Evolutionary conservation across 257 asterid genomes (phyloP).

Genomic region (Solanum chilense): DNA sequence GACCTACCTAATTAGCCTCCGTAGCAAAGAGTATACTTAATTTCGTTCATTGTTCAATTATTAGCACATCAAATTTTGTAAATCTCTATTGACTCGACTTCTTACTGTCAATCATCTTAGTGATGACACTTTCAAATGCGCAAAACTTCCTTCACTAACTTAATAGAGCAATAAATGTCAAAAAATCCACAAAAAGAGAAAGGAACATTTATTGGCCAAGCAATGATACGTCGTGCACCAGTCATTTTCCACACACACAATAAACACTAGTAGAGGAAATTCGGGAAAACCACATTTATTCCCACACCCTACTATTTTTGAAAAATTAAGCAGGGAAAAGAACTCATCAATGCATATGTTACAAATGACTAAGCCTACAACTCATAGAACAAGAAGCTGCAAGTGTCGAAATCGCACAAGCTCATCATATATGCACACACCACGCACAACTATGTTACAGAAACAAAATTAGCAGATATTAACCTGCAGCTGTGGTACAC

Average conservation of each 20-base stretch:
- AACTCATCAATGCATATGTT: not conserved
- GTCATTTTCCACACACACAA: not conserved
- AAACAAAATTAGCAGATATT: not conserved
- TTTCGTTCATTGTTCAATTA: not conserved
- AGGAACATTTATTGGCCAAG: too few species aligned
- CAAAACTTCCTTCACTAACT: too few species aligned
- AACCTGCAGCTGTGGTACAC: constrained; percentile 94
- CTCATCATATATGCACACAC: constrained; percentile 5
- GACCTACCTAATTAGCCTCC: not conserved
- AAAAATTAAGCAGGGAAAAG: not conserved
- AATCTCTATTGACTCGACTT: not conserved
- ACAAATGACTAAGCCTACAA: not conserved
- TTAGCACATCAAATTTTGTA: not conserved
- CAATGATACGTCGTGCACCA: not conserved
- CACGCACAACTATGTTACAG: constrained; percentile 10
- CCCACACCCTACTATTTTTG: not conserved
- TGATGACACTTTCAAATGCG: not conserved
- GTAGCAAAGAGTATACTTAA: not conserved
- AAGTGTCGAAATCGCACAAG: not conserved
- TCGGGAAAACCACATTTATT: not conserved
- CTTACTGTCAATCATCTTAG: not conserved
- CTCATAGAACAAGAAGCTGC: not conserved
- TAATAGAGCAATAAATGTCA: too few species aligned
- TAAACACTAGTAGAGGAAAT: not conserved
- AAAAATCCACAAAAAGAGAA: too few species aligned